These are phyloP conservation scores for Calonectria hongkongensis DNA, from an alignment of 2,329 filamentous ascomycete genomes.

Conservation along the genomic window DNA sequence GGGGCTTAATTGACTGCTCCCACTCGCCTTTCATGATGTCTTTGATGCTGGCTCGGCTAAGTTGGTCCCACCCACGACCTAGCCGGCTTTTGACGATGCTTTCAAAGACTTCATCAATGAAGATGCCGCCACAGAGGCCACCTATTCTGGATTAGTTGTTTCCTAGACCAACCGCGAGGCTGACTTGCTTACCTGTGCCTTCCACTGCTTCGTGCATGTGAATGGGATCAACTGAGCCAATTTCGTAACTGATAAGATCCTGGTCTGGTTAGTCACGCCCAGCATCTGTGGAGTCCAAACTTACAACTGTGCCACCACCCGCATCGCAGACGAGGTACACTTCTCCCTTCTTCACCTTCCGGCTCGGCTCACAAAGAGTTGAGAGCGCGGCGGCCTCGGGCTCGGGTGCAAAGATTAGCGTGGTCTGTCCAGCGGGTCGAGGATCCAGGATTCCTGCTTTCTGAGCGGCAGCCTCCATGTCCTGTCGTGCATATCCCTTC, in stretches of 20 bases:
- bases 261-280: neutral
- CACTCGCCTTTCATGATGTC: slow-evolving; percentile 37
- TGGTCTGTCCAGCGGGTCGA: slow-evolving; percentile 28
- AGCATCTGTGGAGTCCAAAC: neutral
- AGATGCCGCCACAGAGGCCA: slow-evolving; percentile 41
- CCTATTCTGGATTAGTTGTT: slow-evolving; percentile 19
- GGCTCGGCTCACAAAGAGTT: slow-evolving; percentile 19
- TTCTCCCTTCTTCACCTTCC: slow-evolving; percentile 23
- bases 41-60: slow-evolving; percentile 33
- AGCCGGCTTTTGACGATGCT: slow-evolving; percentile 22
- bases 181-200: slow-evolving; percentile 20
- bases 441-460: slow-evolving; percentile 29
- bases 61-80: slow-evolving; percentile 22
- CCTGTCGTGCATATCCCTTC: slow-evolving; percentile 37
- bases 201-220: slow-evolving; percentile 38
- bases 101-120: slow-evolving; percentile 38
- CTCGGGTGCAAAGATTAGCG: slow-evolving; percentile 34
- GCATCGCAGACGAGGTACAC: slow-evolving; percentile 42
- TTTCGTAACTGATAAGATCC: slow-evolving; percentile 39
- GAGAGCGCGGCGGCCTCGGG: slow-evolving; percentile 33
- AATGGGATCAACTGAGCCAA: slow-evolving; percentile 24
- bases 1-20: slow-evolving; percentile 39
- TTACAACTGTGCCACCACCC: slow-evolving; percentile 39
- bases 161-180: too few species aligned
- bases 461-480: slow-evolving; percentile 32